Conservation (phyloP, 2,329 filamentous ascomycete genomes). For the Scorias spongiosa region DNA sequence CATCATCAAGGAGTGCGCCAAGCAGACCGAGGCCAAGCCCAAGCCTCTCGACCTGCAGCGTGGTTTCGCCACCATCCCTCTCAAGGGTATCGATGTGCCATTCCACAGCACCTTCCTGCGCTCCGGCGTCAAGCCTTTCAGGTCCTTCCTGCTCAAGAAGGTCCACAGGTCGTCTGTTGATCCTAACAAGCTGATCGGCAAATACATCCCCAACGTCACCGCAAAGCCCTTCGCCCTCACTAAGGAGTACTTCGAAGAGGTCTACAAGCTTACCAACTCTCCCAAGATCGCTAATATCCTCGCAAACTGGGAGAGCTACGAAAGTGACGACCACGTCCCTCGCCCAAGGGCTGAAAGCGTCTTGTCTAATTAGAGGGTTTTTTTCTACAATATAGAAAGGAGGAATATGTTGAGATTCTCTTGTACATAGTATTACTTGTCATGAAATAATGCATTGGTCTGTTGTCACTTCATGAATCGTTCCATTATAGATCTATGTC, state of each 20-base stretch:
- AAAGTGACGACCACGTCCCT: conserved; percentile 21
- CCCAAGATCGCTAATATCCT: conserved; percentile 62
- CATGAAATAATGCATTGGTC: no score
- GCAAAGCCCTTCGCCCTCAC: conserved; percentile 89
- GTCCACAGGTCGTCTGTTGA: conserved; percentile 99
- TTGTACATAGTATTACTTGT: no score
- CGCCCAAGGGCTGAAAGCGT: conserved; percentile 15
- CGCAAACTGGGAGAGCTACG: conserved; percentile 53
- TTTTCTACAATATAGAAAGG: no score
- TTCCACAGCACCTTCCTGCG: conserved; percentile 99
- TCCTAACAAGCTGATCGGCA: conserved; percentile 87
- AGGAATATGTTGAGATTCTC: no score
- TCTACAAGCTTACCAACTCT: conserved; percentile 81
- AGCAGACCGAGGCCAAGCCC: conserved; percentile 78
- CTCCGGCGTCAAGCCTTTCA: conserved; percentile 97
- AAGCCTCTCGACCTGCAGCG: conserved; percentile 78
- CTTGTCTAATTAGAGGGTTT: background rate
- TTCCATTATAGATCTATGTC: no score
- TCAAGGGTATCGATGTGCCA: conserved; percentile 93
- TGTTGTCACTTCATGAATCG: no score
- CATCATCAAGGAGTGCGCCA: conserved; percentile 79
- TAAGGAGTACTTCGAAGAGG: conserved; percentile 98
- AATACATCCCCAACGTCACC: conserved; percentile 98
- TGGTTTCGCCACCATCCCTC: conserved; percentile 91
- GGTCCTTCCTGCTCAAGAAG: conserved; percentile 97